These are phyloP conservation scores for Cyberlindnera mycetangii DNA, from an alignment of 805 yeast species.

Conservation along the genomic window DNA sequence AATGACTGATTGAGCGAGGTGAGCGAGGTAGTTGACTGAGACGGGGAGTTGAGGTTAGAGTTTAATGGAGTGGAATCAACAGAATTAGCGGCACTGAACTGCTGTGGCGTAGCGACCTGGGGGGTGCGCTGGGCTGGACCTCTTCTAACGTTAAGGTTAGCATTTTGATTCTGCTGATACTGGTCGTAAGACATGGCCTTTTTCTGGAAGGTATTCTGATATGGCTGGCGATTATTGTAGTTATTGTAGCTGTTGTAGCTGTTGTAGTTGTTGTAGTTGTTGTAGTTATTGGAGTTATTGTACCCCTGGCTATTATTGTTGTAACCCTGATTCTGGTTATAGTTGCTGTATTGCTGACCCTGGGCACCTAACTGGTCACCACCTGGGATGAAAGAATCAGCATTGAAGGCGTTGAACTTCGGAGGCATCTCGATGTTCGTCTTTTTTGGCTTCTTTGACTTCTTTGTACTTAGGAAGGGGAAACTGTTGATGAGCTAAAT, in stretches of 20 bases:
- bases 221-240: constrained; percentile 1
- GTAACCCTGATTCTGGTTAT: neutral
- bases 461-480: neutral
- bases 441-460: neutral
- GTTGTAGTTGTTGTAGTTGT: constrained; percentile 6
- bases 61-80: constrained; percentile 24
- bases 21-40: constrained; percentile 69
- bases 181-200: constrained; percentile 27
- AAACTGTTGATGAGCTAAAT: neutral
- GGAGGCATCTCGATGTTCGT: constrained; percentile 34
- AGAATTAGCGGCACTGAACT: constrained; percentile 20
- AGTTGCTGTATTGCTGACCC: constrained; percentile 1
- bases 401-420: constrained; percentile 35
- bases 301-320: no score
- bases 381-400: constrained; percentile 32
- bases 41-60: constrained; percentile 34
- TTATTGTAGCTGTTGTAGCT: neutral
- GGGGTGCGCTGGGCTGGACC: constrained; percentile 8
- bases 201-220: constrained; percentile 16
- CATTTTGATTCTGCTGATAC: constrained; percentile 19
- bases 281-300: constrained; percentile 12
- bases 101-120: constrained; percentile 7
- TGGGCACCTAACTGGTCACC: no score
- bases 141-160: constrained; percentile 19
- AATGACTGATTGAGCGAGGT: constrained; percentile 70